Conservation (phyloP, 768 basidiomycete species). For the Leccinellum albellum region DNA sequence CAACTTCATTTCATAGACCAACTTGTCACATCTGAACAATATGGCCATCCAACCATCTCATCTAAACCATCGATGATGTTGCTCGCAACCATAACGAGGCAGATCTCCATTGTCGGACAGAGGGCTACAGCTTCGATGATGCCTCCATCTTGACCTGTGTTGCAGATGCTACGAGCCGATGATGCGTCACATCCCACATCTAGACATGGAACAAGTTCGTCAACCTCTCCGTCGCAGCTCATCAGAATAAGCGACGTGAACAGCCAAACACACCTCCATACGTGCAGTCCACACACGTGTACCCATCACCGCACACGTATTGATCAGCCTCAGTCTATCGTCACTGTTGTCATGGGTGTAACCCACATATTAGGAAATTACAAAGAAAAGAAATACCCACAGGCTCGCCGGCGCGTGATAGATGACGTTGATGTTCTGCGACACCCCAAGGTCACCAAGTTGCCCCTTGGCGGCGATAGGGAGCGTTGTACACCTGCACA, state of each 20-base stretch:
- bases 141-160: conserved; percentile 41
- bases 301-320: conserved; percentile 34
- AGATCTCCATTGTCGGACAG: neutral
- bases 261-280: conserved; percentile 34
- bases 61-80: neutral
- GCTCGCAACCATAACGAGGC: neutral
- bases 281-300: conserved; percentile 31
- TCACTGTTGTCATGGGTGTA: conserved; percentile 31
- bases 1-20: neutral
- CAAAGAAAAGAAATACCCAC: conserved; percentile 25
- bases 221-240: neutral
- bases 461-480: conserved; percentile 36
- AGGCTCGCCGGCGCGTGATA: conserved; percentile 41
- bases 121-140: conserved; percentile 20
- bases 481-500: conserved; percentile 39
- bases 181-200: conserved; percentile 41
- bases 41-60: neutral
- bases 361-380: neutral
- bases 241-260: neutral
- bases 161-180: conserved; percentile 40
- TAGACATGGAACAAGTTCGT: conserved; percentile 8
- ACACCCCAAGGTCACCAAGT: conserved; percentile 33
- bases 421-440: conserved; percentile 43
- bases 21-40: neutral
- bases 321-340: conserved; percentile 40